These are phyloP conservation scores for Vaccinium vitisidaea DNA, from an alignment of 148 eudicot species.

Conservation along the genomic window DNA sequence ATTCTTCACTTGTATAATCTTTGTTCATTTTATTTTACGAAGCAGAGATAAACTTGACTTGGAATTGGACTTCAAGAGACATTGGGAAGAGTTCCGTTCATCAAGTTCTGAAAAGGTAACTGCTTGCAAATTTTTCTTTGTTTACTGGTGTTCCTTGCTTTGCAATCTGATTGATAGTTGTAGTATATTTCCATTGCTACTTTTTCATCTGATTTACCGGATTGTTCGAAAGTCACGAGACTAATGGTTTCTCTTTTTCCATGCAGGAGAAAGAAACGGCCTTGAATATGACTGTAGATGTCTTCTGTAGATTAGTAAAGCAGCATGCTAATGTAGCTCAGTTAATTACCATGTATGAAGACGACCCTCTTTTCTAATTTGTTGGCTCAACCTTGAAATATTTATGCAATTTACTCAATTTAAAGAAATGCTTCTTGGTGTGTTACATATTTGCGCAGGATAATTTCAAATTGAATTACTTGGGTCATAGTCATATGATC, in stretches of 20 bases:
- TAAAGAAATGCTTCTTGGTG: not conserved
- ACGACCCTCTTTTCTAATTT: slow-evolving; percentile 17
- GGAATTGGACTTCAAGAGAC: slow-evolving; percentile 93
- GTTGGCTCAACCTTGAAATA: not conserved
- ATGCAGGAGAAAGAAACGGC: slow-evolving; percentile 99
- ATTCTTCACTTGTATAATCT: slow-evolving; percentile 2
- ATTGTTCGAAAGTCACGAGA: not conserved
- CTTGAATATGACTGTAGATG: slow-evolving; percentile 88
- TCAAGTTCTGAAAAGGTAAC: slow-evolving; percentile 90
- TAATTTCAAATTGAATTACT: not conserved
- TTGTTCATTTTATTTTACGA: slow-evolving; percentile 8
- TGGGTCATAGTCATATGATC: not conserved
- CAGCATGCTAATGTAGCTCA: slow-evolving; percentile 85
- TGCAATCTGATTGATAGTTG: not conserved
- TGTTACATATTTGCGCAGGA: not conserved
- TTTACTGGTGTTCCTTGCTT: not conserved
- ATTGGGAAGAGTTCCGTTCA: slow-evolving; percentile 96
- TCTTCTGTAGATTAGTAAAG: slow-evolving; percentile 96
- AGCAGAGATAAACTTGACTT: slow-evolving; percentile 81
- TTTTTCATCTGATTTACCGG: not conserved
- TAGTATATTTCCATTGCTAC: not conserved
- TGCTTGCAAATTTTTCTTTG: not conserved
- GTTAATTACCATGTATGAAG: slow-evolving; percentile 70
- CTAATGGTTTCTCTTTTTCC: slow-evolving; percentile 23
- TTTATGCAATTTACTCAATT: slow-evolving; percentile 4